Percentiles rank a stretch among this genome's conserved stretches.
Evolutionary conservation across 2,329 filamentous ascomycete species (phyloP).

Genomic region (Gnomoniopsis smithogilvyi): DNA sequence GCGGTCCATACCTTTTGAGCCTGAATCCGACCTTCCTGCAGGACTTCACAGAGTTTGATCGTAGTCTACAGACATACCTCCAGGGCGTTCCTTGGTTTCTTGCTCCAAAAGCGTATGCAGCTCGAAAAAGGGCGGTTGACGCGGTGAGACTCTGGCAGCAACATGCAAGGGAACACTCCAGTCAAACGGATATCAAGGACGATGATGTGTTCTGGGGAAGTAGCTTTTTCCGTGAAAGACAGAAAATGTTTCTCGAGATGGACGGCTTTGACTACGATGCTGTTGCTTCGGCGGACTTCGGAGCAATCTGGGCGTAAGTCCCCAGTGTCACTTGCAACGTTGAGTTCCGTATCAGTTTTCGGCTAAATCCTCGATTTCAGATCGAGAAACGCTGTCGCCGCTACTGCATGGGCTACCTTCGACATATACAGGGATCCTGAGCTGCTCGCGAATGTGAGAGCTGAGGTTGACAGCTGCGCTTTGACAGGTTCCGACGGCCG

Average conservation of each 20-base stretch:
- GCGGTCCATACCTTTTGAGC: constrained; percentile 23
- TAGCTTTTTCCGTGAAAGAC: constrained; percentile 25
- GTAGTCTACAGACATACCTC: constrained; percentile 26
- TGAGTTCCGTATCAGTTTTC: neutral
- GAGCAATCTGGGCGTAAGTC: constrained; percentile 27
- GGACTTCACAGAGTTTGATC: constrained; percentile 25
- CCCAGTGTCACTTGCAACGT: neutral
- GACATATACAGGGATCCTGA: constrained; percentile 24
- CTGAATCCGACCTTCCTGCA: constrained; percentile 23
- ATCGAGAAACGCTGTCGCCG: constrained; percentile 21
- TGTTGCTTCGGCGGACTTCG: constrained; percentile 25
- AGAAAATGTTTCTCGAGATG: constrained; percentile 24
- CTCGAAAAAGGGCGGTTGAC: constrained; percentile 21
- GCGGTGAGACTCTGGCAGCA: constrained; percentile 24
- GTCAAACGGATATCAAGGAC: constrained; percentile 17
- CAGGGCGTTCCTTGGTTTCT: constrained; percentile 25
- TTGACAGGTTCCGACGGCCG: neutral
- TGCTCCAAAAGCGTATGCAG: constrained; percentile 23
- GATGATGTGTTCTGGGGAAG: constrained; percentile 26
- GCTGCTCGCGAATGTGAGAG: constrained; percentile 21
- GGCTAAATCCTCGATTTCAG: constrained; percentile 18
- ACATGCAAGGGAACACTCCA: constrained; percentile 23
- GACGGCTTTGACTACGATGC: constrained; percentile 24
- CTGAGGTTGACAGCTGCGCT: constrained; percentile 21
- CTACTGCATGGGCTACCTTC: constrained; percentile 24